Evolutionary conservation across 495 filamentous ascomycete species (phyloP).

Genomic region (Melanomma pulvis-pyrius): DNA sequence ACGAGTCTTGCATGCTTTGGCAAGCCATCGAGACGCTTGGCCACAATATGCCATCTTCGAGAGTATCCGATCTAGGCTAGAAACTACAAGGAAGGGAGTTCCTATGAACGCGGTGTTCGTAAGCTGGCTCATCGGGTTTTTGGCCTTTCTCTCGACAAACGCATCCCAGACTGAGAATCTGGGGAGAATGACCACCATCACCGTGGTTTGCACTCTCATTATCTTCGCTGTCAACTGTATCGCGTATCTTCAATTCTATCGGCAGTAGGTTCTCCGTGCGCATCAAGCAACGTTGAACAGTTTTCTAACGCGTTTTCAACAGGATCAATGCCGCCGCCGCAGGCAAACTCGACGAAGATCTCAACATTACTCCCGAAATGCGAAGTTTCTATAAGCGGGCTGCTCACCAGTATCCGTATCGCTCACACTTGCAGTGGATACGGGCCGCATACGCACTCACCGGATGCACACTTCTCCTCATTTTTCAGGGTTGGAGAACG

Average conservation of each 20-base stretch:
- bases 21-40: conserved; percentile 44
- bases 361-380: conserved; percentile 39
- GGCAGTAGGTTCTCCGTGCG: background rate
- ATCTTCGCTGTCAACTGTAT: conserved; percentile 50
- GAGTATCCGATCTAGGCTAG: conserved; percentile 43
- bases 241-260: conserved; percentile 49
- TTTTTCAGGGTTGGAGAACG: conserved; percentile 52
- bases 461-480: conserved; percentile 45
- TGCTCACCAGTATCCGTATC: conserved; percentile 49
- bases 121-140: conserved; percentile 51
- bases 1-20: conserved; percentile 51
- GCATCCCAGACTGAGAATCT: conserved; percentile 40
- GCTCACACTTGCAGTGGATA: conserved; percentile 52
- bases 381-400: conserved; percentile 46
- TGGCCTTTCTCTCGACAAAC: conserved; percentile 52
- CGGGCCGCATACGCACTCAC: conserved; percentile 49
- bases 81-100: conserved; percentile 50
- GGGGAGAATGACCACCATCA: conserved; percentile 47
- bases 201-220: conserved; percentile 49
- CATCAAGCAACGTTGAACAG: background rate
- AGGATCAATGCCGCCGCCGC: conserved; percentile 10
- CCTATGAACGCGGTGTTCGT: conserved; percentile 53
- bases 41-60: conserved; percentile 38
- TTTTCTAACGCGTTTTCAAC: background rate
- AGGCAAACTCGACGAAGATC: conserved; percentile 18